phyloP scores from a whole-genome alignment of 2,329 filamentous ascomycete species.

The Claviceps spartinae region DNA sequence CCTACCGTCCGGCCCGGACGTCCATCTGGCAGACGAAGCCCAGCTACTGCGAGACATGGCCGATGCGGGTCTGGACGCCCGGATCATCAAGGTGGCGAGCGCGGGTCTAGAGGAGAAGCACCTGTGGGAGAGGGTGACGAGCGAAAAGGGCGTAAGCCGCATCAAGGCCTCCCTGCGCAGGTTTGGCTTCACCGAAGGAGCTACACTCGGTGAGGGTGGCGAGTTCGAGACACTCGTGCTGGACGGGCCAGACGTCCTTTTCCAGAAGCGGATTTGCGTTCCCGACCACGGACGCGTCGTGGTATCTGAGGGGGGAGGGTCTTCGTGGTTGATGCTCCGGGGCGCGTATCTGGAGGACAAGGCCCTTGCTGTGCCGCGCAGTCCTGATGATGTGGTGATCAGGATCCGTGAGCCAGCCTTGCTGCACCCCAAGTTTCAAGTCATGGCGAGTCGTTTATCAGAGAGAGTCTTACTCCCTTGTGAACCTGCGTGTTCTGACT shows the following conservation, averaged over 20 bases:
- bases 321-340: constrained; percentile 53
- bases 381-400: constrained; percentile 7
- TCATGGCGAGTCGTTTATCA: constrained; percentile 23
- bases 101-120: constrained; percentile 71
- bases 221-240: constrained; percentile 92
- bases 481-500: no score
- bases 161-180: constrained; percentile 42
- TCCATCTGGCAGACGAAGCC: constrained; percentile 25
- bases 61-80: constrained; percentile 62
- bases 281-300: constrained; percentile 36
- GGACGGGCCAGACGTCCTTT: constrained; percentile 60
- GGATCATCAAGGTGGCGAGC: constrained; percentile 89
- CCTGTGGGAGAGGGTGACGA: constrained; percentile 69
- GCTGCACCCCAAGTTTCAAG: constrained; percentile 49
- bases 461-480: background rate
- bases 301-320: constrained; percentile 60
- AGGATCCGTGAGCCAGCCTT: constrained; percentile 45
- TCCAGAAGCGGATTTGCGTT: constrained; percentile 57
- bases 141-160: constrained; percentile 30
- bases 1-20: constrained; percentile 43
- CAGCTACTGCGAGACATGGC: constrained; percentile 72
- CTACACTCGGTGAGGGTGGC: constrained; percentile 79
- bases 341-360: constrained; percentile 40
- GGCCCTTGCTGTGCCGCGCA: constrained; percentile 1
- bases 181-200: constrained; percentile 56